phyloP scores from a whole-genome alignment of 1,284 basidiomycete genomes.

The Papiliotrema fonsecae region DNA sequence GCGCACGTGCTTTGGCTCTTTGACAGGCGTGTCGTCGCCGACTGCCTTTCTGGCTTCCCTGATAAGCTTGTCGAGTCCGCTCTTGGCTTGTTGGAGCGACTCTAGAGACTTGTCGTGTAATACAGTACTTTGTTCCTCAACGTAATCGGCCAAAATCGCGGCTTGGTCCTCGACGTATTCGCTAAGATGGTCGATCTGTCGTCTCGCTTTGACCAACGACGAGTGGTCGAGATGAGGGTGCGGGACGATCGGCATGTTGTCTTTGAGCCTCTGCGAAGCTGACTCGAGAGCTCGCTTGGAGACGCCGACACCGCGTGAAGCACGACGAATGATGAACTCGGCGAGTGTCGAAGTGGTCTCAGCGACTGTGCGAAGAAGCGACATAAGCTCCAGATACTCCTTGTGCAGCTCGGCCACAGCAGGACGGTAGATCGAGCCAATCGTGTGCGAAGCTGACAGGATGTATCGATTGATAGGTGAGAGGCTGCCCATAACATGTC shows the following conservation, averaged over 20 bases:
- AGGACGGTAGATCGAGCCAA: constrained; percentile 2
- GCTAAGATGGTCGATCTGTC: constrained; percentile 10
- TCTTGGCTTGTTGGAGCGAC: constrained; percentile 19
- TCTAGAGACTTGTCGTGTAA: constrained; percentile 16
- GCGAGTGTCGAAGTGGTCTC: constrained; percentile 5
- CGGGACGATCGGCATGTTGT: neutral
- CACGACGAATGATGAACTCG: constrained; percentile 8
- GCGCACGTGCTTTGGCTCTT: constrained; percentile 1
- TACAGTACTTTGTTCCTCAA: constrained; percentile 13
- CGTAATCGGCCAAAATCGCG: constrained; percentile 12
- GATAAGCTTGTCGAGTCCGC: constrained; percentile 23
- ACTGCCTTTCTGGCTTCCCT: constrained; percentile 7
- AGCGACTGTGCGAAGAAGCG: neutral
- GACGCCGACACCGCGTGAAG: constrained; percentile 4
- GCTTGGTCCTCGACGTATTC: constrained; percentile 18
- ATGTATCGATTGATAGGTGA: neutral
- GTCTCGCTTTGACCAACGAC: neutral
- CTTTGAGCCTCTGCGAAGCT: neutral
- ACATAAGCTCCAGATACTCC: constrained; percentile 1
- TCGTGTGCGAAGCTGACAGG: neutral
- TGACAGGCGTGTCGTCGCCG: neutral
- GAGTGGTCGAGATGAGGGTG: neutral
- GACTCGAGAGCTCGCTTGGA: constrained; percentile 1
- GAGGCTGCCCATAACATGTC: neutral
- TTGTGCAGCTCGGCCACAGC: constrained; percentile 3